Evolutionary conservation across 495 filamentous ascomycete species (phyloP).

Genomic region (Aspergillus kassunensis): DNA sequence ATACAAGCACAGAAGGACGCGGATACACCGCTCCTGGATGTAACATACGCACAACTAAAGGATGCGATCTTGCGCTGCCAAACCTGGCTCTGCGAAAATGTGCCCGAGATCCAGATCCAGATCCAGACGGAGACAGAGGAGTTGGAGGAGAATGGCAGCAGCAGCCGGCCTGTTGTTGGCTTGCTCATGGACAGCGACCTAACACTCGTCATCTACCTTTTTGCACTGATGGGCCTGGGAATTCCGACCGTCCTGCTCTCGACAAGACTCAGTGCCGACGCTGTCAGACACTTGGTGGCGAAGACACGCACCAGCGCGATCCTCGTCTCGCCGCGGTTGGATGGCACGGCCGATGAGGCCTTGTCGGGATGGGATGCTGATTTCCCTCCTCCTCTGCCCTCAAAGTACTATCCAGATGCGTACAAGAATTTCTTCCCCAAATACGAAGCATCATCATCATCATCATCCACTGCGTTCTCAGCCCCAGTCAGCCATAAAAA

Average conservation of each 20-base stretch:
- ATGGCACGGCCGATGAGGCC: conserved; percentile 8
- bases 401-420: conserved; percentile 2
- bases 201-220: conserved; percentile 25
- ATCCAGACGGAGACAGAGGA: no score
- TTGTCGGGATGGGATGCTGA: conserved; percentile 8
- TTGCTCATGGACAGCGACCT: conserved; percentile 30
- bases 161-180: conserved; percentile 19
- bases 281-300: conserved; percentile 24
- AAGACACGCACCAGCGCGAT: conserved; percentile 16
- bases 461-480: background rate
- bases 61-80: conserved; percentile 7
- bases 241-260: conserved; percentile 30
- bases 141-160: background rate
- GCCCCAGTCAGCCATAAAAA: background rate
- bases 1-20: conserved; percentile 14
- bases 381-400: conserved; percentile 3
- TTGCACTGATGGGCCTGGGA: conserved; percentile 27
- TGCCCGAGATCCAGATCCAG: background rate
- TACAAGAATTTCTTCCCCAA: background rate
- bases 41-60: conserved; percentile 2
- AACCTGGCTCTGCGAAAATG: background rate
- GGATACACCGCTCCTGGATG: background rate
- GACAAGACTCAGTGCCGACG: conserved; percentile 26
- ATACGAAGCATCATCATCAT: background rate
- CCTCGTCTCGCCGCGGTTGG: conserved; percentile 10